phyloP scores from a whole-genome alignment of 331 rosid species.

The Pyracantha coccinea region DNA sequence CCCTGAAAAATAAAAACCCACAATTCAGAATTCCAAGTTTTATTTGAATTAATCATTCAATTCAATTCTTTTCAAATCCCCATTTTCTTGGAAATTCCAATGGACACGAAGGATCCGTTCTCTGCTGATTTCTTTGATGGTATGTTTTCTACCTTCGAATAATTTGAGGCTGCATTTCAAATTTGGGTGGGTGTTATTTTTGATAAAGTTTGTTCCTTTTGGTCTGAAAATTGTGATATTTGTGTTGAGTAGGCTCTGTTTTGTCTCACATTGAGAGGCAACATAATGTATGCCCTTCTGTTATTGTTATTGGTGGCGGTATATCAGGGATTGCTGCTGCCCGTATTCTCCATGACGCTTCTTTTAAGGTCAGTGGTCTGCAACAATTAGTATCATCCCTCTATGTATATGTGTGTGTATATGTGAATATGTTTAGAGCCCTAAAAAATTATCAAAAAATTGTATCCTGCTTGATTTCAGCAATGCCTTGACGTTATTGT shows the following conservation, averaged over 20 bases:
- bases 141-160: not conserved
- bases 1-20: constrained; percentile 9
- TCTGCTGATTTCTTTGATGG: not conserved
- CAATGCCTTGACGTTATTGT: not conserved
- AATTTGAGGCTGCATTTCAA: not conserved
- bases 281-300: constrained; percentile 39
- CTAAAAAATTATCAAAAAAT: too few species aligned
- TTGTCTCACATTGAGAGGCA: constrained; percentile 35
- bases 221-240: not conserved
- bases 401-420: too few species aligned
- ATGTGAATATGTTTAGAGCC: not conserved
- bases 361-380: constrained; percentile 36
- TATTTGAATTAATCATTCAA: not conserved
- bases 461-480: not conserved
- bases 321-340: constrained; percentile 72
- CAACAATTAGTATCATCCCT: not conserved
- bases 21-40: not conserved
- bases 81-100: not conserved
- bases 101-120: constrained; percentile 47
- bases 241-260: constrained; percentile 24
- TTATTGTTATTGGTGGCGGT: constrained; percentile 68
- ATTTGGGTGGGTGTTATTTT: not conserved
- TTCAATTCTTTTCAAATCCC: not conserved
- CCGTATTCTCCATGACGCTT: constrained; percentile 54
- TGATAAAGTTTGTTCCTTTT: not conserved